phyloP scores from a whole-genome alignment of 2,329 filamentous ascomycete genomes.

The Talaromyces pinophilus region DNA sequence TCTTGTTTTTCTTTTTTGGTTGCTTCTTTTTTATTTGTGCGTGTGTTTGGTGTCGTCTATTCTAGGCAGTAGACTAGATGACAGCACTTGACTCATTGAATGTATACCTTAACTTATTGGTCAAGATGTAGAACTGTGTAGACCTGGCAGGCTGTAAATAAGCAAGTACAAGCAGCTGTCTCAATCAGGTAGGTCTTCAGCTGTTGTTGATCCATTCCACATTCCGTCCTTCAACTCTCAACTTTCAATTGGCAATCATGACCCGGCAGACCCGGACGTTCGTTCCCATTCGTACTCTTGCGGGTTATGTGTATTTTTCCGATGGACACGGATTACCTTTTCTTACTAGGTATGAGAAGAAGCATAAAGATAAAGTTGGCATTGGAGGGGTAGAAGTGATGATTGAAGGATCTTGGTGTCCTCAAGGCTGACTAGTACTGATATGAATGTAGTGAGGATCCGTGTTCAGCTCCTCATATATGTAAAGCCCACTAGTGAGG shows the following conservation, averaged over 20 bases:
- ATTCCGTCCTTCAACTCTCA: background rate
- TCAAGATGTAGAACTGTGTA: background rate
- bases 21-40: background rate
- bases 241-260: background rate
- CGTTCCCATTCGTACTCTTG: background rate
- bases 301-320: background rate
- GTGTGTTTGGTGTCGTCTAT: background rate
- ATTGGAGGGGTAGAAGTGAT: background rate
- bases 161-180: background rate
- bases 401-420: background rate
- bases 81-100: background rate
- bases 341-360: background rate
- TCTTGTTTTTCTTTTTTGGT: background rate
- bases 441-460: background rate
- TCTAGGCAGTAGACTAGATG: background rate
- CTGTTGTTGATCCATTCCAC: constrained; percentile 8
- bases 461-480: background rate
- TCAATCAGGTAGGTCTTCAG: background rate
- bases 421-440: background rate
- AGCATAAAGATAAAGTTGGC: background rate
- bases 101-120: background rate
- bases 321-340: background rate
- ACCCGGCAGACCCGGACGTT: background rate
- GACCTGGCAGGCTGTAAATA: background rate
- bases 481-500: background rate